Evolutionary conservation across 2,329 filamentous ascomycete genomes (phyloP).

Genomic region (Cladosporium sp.): DNA sequence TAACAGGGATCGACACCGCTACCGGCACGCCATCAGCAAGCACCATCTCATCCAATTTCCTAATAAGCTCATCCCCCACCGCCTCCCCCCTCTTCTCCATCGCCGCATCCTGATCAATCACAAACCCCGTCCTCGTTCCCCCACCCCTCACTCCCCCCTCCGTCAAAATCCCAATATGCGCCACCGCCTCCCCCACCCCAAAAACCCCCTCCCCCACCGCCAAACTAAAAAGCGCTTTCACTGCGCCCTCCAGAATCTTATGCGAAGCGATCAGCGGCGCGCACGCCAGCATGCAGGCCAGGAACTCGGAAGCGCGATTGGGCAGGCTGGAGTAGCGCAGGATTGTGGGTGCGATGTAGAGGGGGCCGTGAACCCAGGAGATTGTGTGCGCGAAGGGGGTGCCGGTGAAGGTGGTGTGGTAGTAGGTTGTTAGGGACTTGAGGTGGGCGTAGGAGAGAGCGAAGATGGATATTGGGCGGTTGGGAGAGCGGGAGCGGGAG

Average conservation of each 20-base stretch:
- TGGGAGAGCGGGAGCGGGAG: not conserved
- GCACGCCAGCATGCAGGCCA: slow-evolving; percentile 2
- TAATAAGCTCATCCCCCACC: not conserved
- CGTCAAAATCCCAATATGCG: not conserved
- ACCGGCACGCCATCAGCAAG: not conserved
- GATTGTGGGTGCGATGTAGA: slow-evolving; percentile 6
- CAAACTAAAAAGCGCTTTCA: slow-evolving; percentile 7
- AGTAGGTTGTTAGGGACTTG: not conserved
- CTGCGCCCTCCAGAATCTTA: not conserved
- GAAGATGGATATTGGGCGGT: slow-evolving; percentile 6
- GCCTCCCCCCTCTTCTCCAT: not conserved
- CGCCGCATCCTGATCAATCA: slow-evolving; percentile 6
- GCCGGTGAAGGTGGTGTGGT: not conserved
- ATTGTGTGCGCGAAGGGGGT: not conserved
- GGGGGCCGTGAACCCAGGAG: slow-evolving; percentile 15
- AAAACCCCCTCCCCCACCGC: not conserved
- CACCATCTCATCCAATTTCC: slow-evolving; percentile 4
- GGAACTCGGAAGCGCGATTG: not conserved
- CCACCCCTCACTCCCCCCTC: not conserved
- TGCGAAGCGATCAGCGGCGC: not conserved
- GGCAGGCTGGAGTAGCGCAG: not conserved
- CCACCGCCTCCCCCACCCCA: not conserved
- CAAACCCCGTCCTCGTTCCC: not conserved
- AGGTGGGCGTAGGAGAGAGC: slow-evolving; percentile 8
- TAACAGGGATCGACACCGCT: not conserved